Evolutionary conservation across 78 protist genomes (phyloP).

Genomic region (Ministeria vibrans): DNA sequence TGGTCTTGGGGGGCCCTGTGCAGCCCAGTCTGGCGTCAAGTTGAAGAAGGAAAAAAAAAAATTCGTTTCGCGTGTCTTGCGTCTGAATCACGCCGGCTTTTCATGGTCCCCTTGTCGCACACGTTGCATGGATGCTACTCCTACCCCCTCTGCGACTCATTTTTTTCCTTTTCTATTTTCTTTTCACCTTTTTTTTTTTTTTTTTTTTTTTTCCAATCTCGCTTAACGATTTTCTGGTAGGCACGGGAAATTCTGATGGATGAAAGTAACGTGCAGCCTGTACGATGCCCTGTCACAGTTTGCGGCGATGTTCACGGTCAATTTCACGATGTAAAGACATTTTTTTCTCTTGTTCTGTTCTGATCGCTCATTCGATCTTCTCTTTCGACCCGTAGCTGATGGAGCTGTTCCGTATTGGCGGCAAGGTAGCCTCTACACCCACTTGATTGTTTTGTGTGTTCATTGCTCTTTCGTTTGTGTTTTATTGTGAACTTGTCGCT

Average conservation of each 20-base stretch:
- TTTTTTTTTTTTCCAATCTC: not conserved
- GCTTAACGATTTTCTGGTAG: conserved; percentile 1
- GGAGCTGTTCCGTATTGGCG: conserved; percentile 64
- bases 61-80: too few relatives aligned
- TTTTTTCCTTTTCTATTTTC: not conserved
- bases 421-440: conserved; percentile 8
- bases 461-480: not conserved
- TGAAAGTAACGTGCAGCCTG: conserved; percentile 92
- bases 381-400: too few relatives aligned
- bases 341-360: too few relatives aligned
- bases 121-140: too few relatives aligned
- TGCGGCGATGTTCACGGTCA: conserved; percentile 99
- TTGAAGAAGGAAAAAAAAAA: too few relatives aligned
- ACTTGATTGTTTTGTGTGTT: not conserved
- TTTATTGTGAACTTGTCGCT: conserved; percentile 1
- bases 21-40: too few relatives aligned
- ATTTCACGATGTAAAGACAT: conserved; percentile 93
- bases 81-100: too few relatives aligned
- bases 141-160: too few relatives aligned
- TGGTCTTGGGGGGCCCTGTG: too few relatives aligned
- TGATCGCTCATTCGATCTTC: too few relatives aligned
- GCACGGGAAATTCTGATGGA: conserved; percentile 82
- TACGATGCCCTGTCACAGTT: conserved; percentile 89
- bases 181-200: not conserved
- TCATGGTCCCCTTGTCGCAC: too few relatives aligned